A percentile compares a stretch with the other conserved stretches of the same genome.
Evolutionary conservation across 805 yeast genomes (phyloP).

Genomic region (Candida multigemmis): DNA sequence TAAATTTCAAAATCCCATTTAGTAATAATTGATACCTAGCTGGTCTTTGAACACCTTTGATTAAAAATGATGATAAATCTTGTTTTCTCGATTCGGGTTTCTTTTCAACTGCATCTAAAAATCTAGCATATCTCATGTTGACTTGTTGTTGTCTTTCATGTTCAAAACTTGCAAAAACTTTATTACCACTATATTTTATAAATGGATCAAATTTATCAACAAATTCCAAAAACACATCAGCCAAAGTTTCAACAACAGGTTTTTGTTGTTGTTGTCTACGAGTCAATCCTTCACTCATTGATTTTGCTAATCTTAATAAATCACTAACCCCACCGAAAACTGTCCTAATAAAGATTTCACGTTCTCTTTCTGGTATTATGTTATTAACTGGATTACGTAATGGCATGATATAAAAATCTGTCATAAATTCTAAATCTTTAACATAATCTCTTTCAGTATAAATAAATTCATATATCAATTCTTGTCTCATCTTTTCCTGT

Average conservation of each 20-base stretch:
- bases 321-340: conserved; percentile 89
- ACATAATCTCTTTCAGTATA: conserved; percentile 94
- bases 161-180: conserved; percentile 90
- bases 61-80: conserved; percentile 85
- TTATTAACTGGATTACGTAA: conserved; percentile 63
- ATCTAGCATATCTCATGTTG: conserved; percentile 85
- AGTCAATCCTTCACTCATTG: conserved; percentile 82
- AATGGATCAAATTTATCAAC: conserved; percentile 89
- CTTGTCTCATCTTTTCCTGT: conserved; percentile 86
- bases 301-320: conserved; percentile 71
- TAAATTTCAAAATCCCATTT: conserved; percentile 73
- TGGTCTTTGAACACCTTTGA: conserved; percentile 93
- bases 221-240: conserved; percentile 78
- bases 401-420: conserved; percentile 92
- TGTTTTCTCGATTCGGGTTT: conserved; percentile 79
- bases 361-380: conserved; percentile 78
- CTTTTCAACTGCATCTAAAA: conserved; percentile 84
- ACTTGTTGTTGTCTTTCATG: conserved; percentile 89
- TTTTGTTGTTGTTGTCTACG: conserved; percentile 73
- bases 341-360: conserved; percentile 85
- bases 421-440: conserved; percentile 83
- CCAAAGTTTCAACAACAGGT: conserved; percentile 78
- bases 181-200: conserved; percentile 87
- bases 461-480: conserved; percentile 86
- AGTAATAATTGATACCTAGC: conserved; percentile 87